Evolutionary conservation across 2,329 filamentous ascomycete species (phyloP).

Genomic region (Chrysosporium keratinophilum): DNA sequence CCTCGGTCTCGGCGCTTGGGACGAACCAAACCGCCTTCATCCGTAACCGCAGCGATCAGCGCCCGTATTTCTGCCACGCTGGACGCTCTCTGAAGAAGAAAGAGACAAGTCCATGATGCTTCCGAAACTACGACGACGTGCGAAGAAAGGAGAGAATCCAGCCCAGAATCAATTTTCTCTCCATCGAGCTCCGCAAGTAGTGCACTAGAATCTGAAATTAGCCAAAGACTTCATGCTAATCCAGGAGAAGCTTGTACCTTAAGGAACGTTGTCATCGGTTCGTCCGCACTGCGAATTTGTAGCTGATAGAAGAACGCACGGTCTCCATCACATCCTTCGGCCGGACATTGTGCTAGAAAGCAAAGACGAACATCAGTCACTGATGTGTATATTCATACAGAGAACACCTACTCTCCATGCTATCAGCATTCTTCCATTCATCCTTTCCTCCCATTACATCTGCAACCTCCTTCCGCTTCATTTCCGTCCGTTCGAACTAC

Average conservation of each 20-base stretch:
- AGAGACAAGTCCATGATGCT: too few relatives aligned
- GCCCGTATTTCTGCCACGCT: too few relatives aligned
- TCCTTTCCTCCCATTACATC: slow-evolving; percentile 81
- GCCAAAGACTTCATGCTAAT: not conserved
- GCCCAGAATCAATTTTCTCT: slow-evolving; percentile 37
- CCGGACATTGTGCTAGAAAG: slow-evolving; percentile 62
- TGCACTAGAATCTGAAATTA: slow-evolving; percentile 31
- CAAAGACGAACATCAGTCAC: not conserved
- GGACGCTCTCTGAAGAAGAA: too few relatives aligned
- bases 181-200: slow-evolving; percentile 38
- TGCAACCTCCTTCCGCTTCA: slow-evolving; percentile 78
- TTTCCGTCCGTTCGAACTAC: slow-evolving; percentile 68
- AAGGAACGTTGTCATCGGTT: slow-evolving; percentile 96
- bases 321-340: slow-evolving; percentile 66
- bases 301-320: slow-evolving; percentile 93
- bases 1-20: too few relatives aligned
- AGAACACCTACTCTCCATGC: slow-evolving; percentile 49
- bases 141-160: too few relatives aligned
- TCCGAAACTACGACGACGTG: too few relatives aligned
- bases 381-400: too few relatives aligned
- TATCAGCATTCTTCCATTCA: slow-evolving; percentile 85
- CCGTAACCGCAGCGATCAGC: too few relatives aligned
- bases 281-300: slow-evolving; percentile 94
- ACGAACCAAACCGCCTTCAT: too few relatives aligned
- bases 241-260: slow-evolving; percentile 48